Evolutionary conservation across 75 land plant genomes (phyloP).

Genomic region (Selaginella tamariscina): DNA sequence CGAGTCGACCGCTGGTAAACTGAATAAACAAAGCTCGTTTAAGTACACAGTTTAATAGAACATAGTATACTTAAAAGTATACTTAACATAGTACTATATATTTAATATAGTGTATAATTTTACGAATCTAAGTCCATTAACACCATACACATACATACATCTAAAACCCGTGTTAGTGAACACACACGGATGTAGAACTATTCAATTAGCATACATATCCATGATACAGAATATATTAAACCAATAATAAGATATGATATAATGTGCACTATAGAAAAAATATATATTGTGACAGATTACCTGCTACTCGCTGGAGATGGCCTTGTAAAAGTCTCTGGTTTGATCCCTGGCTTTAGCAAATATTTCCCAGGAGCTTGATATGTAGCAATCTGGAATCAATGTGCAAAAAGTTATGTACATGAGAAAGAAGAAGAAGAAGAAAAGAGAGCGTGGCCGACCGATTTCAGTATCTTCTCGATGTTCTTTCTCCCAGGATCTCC

Average conservation of each 20-base stretch:
- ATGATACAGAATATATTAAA: not conserved
- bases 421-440: conserved; percentile 11
- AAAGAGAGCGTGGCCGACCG: conserved; percentile 34
- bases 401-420: conserved; percentile 6
- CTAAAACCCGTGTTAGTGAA: not conserved
- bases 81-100: not conserved
- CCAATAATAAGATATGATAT: not conserved
- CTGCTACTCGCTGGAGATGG: conserved; percentile 49
- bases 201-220: not conserved
- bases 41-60: not conserved
- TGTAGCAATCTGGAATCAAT: conserved; percentile 50
- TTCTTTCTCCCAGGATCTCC: conserved; percentile 41
- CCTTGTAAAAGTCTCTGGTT: conserved; percentile 37
- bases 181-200: not conserved
- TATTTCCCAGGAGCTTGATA: conserved; percentile 83
- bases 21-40: not conserved
- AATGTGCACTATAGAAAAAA: not conserved
- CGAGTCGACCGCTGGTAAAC: conserved; percentile 24
- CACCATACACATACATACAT: not conserved
- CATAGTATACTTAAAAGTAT: not conserved
- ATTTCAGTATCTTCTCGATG: conserved; percentile 56
- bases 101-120: too few relatives aligned
- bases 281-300: conserved; percentile 16
- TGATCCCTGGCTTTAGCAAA: conserved; percentile 50
- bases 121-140: too few relatives aligned